Evolutionary conservation across 306 rosid genomes (phyloP).

Genomic region (Rubus parviflorus): DNA sequence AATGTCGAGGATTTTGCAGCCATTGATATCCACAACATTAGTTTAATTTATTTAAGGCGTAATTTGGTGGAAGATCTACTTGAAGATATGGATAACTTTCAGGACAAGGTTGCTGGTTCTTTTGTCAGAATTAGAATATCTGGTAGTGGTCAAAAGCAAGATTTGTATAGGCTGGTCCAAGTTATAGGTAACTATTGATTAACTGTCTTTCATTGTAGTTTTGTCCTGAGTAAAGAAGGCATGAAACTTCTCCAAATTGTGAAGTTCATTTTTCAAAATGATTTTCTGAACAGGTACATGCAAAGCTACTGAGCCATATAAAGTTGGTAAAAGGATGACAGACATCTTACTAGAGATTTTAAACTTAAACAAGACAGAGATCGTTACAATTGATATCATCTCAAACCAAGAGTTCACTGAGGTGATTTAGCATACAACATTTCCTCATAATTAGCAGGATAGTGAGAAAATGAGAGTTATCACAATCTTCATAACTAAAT

Average conservation of each 20-base stretch:
- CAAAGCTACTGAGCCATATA: slow-evolving; percentile 92
- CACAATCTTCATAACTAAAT: neutral
- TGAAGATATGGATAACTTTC: slow-evolving; percentile 74
- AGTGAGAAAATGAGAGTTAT: neutral
- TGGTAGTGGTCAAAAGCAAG: slow-evolving; percentile 96
- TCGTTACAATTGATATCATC: slow-evolving; percentile 84
- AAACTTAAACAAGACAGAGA: slow-evolving; percentile 96
- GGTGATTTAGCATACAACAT: slow-evolving; percentile 54
- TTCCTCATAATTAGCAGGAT: neutral
- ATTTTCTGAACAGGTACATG: slow-evolving; percentile 76
- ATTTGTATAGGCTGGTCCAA: slow-evolving; percentile 98
- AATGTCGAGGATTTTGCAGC: slow-evolving; percentile 96
- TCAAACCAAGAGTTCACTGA: slow-evolving; percentile 99
- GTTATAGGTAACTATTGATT: slow-evolving; percentile 68
- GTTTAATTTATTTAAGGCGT: slow-evolving; percentile 87
- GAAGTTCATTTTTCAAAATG: slow-evolving; percentile 21
- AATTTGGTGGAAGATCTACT: slow-evolving; percentile 86
- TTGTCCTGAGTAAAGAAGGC: slow-evolving; percentile 20
- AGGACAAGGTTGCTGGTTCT: slow-evolving; percentile 73
- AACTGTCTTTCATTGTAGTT: slow-evolving; percentile 18
- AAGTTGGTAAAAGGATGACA: slow-evolving; percentile 95
- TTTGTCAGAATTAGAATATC: slow-evolving; percentile 98
- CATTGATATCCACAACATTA: slow-evolving; percentile 86
- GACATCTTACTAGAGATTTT: slow-evolving; percentile 80
- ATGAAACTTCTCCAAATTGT: slow-evolving; percentile 4